Base-by-base conservation (phyloP, 2,329 filamentous ascomycete genomes). In the Apiospora aurea region DNA sequence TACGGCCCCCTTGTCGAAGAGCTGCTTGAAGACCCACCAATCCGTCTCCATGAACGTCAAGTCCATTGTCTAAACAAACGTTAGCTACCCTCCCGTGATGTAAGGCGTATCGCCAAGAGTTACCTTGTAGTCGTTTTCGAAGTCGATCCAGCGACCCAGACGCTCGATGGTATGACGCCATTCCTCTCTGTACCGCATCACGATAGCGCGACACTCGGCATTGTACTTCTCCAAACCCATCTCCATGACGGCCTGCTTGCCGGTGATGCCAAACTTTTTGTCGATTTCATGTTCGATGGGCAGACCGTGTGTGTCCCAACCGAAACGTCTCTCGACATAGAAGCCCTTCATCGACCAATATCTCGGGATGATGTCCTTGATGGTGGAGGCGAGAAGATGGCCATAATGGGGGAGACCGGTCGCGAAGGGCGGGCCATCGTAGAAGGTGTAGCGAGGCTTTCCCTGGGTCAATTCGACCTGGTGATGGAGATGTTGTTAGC, bases 341-440 rank as follows among this genome's bases (percentile, higher is more conserved):
- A 92, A 94, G 21, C 96, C 96, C 81, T 97, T 97, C 95, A 97
- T 97, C 69, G 95, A 95, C 94, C 95, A 98, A 83, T 98, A 98
- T 77, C 96, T 88, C 11, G 96, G 95, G 76, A 98, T 97, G 73
- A 97, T 96, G 82, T 98, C 96, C 83, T 98, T 98, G 85, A 98
- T 97, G 69, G 95, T 98, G 26, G 94, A 97, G 49, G 96, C 93
- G 76, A 97, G 87, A 70, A 97, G 85, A 83, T 97, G 94, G 74
- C 88, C 88, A 73, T 92, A 92, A 77, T 92, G 90, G 73, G 89
- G 89, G 24, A 90, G 81, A 72, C 89, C 92, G 76, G 92, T 97
- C 80, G 91, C 92, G 80, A 94, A 94, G 6, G 93, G 92, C 72
- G 92, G 93, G 14, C 94, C 94, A 87, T 96, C 94, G 85, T 98